These are phyloP conservation scores for Hyaloraphidium curvatum DNA, from an alignment of 192 early-diverging fungal genomes.

Conservation along the genomic window DNA sequence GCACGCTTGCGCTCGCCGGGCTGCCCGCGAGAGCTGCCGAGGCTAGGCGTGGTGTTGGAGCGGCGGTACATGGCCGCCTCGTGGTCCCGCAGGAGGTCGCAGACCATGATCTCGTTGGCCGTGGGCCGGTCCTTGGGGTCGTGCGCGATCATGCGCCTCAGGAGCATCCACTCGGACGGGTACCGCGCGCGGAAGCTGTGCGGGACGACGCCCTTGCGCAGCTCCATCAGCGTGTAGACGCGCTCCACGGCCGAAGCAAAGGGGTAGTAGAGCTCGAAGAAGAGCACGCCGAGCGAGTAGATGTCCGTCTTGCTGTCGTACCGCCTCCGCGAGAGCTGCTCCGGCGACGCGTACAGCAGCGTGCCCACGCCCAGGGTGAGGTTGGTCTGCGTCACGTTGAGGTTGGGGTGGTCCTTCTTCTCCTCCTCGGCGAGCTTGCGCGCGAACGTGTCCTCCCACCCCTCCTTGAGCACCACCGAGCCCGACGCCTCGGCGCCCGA, in stretches of 20 bases:
- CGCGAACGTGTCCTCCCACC: not conserved
- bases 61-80: no score
- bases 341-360: conserved; percentile 7
- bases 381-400: not conserved
- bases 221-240: conserved; percentile 34
- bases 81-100: no score
- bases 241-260: conserved; percentile 85
- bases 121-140: conserved; percentile 50
- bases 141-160: conserved; percentile 62
- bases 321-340: conserved; percentile 8
- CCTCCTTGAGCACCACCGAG: no score
- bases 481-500: no score
- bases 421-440: not conserved
- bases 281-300: conserved; percentile 87
- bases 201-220: conserved; percentile 48
- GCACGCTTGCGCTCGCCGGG: no score
- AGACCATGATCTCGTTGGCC: conserved; percentile 40
- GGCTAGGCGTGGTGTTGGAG: no score
- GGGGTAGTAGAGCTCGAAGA: conserved; percentile 85
- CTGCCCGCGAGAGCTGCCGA: no score
- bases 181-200: conserved; percentile 39
- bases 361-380: conserved; percentile 8
- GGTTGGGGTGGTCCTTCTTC: no score
- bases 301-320: conserved; percentile 50
- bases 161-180: conserved; percentile 59